Conservation (phyloP, 805 yeast genomes). For the Candida easanensis region DNA sequence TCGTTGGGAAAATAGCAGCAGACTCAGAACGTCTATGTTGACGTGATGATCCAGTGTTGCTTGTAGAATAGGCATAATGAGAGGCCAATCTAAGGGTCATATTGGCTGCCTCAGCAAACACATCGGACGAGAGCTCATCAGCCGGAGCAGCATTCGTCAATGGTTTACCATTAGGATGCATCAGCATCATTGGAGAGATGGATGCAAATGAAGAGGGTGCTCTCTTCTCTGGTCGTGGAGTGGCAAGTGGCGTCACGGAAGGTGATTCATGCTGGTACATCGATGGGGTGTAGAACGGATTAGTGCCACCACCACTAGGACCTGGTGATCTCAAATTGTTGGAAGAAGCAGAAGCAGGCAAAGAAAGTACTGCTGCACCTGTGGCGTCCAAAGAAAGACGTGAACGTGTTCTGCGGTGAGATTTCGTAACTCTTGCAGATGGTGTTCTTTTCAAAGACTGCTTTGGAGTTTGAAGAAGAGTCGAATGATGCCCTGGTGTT, state of each 20-base stretch:
- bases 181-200: slow-evolving; percentile 14
- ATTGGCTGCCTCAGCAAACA: slow-evolving; percentile 14
- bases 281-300: slow-evolving; percentile 13
- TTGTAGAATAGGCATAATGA: slow-evolving; percentile 9
- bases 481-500: not conserved
- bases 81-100: slow-evolving; percentile 12
- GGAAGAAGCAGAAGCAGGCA: slow-evolving; percentile 4
- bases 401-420: slow-evolving; percentile 14
- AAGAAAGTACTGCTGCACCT: slow-evolving; percentile 6
- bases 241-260: slow-evolving; percentile 8
- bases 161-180: slow-evolving; percentile 2
- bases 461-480: slow-evolving; percentile 2
- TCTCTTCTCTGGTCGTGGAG: slow-evolving; percentile 5
- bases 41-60: not conserved
- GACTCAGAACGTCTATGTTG: not conserved
- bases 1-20: slow-evolving; percentile 2
- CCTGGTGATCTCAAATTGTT: slow-evolving; percentile 3
- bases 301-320: slow-evolving; percentile 1
- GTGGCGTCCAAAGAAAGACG: slow-evolving; percentile 14
- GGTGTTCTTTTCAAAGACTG: slow-evolving; percentile 11
- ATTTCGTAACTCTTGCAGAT: slow-evolving; percentile 10
- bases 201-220: slow-evolving; percentile 1
- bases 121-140: slow-evolving; percentile 9
- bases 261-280: slow-evolving; percentile 9
- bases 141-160: slow-evolving; percentile 1